A percentile compares a stretch with the other conserved stretches of the same genome.
Evolutionary conservation across 2,329 filamentous ascomycete genomes (phyloP).

Genomic region (Cordyceps cateniannulata): DNA sequence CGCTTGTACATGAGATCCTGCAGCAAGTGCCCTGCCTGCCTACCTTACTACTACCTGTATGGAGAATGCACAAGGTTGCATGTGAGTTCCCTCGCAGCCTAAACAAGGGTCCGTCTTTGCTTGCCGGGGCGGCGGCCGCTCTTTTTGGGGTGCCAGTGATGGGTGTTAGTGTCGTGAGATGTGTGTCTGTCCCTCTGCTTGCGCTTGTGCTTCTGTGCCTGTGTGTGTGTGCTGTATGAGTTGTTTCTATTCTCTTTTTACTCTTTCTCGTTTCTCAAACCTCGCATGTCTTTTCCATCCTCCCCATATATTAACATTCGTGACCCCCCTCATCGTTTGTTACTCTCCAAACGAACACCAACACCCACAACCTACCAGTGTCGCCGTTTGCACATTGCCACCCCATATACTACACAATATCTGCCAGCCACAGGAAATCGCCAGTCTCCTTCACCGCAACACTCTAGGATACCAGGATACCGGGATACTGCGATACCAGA

Average conservation of each 20-base stretch:
- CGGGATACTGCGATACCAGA: neutral
- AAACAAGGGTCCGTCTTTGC: neutral
- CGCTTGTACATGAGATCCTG: neutral
- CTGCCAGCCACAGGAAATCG: neutral
- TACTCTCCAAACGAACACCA: neutral
- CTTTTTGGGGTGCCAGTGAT: neutral
- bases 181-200: neutral
- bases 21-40: neutral
- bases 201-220: neutral
- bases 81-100: neutral
- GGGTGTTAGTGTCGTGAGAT: conserved; percentile 1
- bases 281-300: neutral
- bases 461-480: neutral
- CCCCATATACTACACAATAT: neutral
- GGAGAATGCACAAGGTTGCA: neutral
- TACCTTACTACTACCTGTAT: neutral
- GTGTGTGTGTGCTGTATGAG: neutral
- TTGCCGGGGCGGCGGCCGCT: neutral
- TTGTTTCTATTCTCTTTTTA: neutral
- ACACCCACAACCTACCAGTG: neutral
- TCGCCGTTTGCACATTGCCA: neutral
- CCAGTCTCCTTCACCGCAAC: neutral
- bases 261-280: neutral
- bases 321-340: neutral
- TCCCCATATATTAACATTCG: neutral